A percentile compares a stretch with the other conserved stretches of the same genome.
Evolutionary conservation across 2,329 filamentous ascomycete genomes (phyloP).

Genomic region (Ascochyta rabiei): DNA sequence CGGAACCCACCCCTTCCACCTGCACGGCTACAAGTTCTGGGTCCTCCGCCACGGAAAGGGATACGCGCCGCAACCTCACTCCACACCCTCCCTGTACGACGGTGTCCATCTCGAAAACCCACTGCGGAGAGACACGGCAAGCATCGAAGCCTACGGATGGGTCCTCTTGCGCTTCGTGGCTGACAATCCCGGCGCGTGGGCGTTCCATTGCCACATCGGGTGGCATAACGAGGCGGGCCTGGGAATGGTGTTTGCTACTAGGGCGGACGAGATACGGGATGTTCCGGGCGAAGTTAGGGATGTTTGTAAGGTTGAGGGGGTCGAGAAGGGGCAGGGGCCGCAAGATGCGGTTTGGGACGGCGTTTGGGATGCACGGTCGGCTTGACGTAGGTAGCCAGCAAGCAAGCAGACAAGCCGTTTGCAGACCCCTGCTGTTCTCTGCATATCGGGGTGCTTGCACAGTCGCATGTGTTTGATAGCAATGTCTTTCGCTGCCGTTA

Average conservation of each 20-base stretch:
- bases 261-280: slow-evolving; percentile 54
- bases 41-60: slow-evolving; percentile 54
- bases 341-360: slow-evolving; percentile 57
- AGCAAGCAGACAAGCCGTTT: no score
- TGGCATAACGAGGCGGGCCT: slow-evolving; percentile 53
- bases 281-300: slow-evolving; percentile 54
- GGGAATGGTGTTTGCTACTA: slow-evolving; percentile 63
- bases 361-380: slow-evolving; percentile 5
- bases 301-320: slow-evolving; percentile 56
- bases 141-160: slow-evolving; percentile 69
- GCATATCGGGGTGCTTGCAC: no score
- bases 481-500: no score
- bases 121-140: slow-evolving; percentile 71
- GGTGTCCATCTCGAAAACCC: slow-evolving; percentile 41
- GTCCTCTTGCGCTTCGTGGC: slow-evolving; percentile 65
- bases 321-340: slow-evolving; percentile 53
- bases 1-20: slow-evolving; percentile 56
- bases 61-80: slow-evolving; percentile 26
- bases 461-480: no score
- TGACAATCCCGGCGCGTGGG: slow-evolving; percentile 66
- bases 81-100: slow-evolving; percentile 27
- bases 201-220: slow-evolving; percentile 79
- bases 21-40: slow-evolving; percentile 70
- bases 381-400: no score
- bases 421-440: no score